Percentiles rank a stretch among this genome's conserved stretches.
Evolutionary conservation across 1,139 yeast species (phyloP).

Genomic region (Yamadazyma siamensis): DNA sequence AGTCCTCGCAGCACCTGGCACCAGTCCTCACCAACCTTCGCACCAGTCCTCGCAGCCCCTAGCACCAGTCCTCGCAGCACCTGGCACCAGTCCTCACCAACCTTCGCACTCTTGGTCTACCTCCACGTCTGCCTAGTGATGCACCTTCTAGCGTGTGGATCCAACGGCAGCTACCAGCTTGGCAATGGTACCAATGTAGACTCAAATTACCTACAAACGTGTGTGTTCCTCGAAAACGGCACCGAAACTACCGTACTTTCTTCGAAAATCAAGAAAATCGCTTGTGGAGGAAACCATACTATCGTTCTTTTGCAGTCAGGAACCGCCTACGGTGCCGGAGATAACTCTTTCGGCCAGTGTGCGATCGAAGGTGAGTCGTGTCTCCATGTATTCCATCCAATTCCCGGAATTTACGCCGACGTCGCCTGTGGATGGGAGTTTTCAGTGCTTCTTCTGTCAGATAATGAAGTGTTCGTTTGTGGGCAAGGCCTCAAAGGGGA

Average conservation of each 20-base stretch:
- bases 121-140: no score
- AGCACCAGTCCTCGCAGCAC: no score
- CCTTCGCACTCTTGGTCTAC: no score
- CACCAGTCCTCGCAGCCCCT: no score
- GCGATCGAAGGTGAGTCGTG: conserved; percentile 21
- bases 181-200: conserved; percentile 65
- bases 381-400: conserved; percentile 17
- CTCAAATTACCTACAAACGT: conserved; percentile 25
- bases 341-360: conserved; percentile 55
- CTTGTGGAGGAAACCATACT: conserved; percentile 90
- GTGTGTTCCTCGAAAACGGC: conserved; percentile 18
- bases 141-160: conserved; percentile 52
- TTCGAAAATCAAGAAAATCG: conserved; percentile 26
- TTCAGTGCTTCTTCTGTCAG: conserved; percentile 44
- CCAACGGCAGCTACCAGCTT: conserved; percentile 77
- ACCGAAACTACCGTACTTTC: conserved; percentile 1
- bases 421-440: conserved; percentile 80
- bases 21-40: no score
- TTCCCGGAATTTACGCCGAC: conserved; percentile 37
- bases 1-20: no score
- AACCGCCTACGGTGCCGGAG: conserved; percentile 56
- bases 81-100: no score
- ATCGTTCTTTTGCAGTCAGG: conserved; percentile 56
- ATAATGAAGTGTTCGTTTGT: conserved; percentile 42
- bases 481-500: conserved; percentile 77